Base-by-base conservation (phyloP, 192 early-diverging fungal species). In the Dissophora ornata region DNA sequence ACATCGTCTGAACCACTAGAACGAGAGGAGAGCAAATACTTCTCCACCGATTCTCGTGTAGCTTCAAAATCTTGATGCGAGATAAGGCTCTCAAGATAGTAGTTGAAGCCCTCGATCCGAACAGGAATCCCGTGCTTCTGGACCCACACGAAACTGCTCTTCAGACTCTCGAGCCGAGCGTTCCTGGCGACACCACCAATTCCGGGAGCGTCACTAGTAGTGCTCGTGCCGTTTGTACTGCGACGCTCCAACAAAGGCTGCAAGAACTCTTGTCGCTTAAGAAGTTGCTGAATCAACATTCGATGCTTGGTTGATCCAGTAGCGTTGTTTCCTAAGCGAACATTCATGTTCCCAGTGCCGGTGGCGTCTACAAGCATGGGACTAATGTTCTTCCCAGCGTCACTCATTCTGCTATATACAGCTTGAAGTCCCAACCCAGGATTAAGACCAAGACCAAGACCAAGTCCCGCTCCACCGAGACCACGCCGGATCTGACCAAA, bases 101-200 rank as follows among this genome's bases (percentile, higher is more conserved):
- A 16, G 53, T 71, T 63, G 1, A 71, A 26, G 5, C 69, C 69
- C 19, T 62, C 53, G 15, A 62, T 50, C 3, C 46, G 18, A 28
- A 71, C 57, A 16, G 69, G 69, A 16, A 71, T 50, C 2, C 22
- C 15, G 34, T 71, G 54, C 4, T 42, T 25, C 38, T 42, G 52
- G 11, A 71, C 38, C 69, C 69, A 71, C 0, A 18, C 54, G 13
- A 71, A 57, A 46, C 60, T 57, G 7, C 28, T 32, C 54, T 71
- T 62, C 54, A 71, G 29, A n/a, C 50, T 38, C 13, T 71, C 38
- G 0, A 71, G 54, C 3, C 69, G 61, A 0, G 4, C 9, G 3
- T 51, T 21, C 26, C n/a, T n/a, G 45, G 33, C 28, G 26, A 21
- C 21, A 57, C 30, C 24, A 33, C 18, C 21, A 42, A 12, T 7